Percentiles rank a stretch among this genome's conserved stretches.
Conservation (phyloP, 2,329 filamentous ascomycete species). For the Aspergillus transmontanensis region DNA sequence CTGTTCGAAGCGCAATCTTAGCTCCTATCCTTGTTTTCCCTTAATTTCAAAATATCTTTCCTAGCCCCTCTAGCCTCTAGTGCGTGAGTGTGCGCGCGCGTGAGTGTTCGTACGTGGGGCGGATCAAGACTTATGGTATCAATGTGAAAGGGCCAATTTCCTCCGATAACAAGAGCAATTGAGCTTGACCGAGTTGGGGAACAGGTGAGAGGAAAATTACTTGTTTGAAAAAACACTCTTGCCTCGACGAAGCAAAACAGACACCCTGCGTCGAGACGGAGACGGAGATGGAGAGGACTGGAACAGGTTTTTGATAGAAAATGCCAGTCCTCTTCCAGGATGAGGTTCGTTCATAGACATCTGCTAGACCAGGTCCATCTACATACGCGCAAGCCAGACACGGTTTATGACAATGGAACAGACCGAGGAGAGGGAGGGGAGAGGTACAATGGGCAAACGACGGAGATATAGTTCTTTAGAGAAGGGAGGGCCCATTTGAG, state of each 20-base stretch:
- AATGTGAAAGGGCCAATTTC: neutral
- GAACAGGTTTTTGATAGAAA: constrained; percentile 36
- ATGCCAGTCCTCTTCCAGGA: constrained; percentile 34
- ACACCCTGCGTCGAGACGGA: constrained; percentile 33
- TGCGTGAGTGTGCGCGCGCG: neutral
- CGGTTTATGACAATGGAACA: constrained; percentile 25
- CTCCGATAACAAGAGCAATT: neutral
- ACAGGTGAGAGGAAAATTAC: constrained; percentile 24
- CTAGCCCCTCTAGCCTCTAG: constrained; percentile 1
- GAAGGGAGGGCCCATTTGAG: constrained; percentile 25
- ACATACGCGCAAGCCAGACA: constrained; percentile 18
- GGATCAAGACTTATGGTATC: neutral
- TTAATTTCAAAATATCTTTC: constrained; percentile 5
- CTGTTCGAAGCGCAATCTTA: constrained; percentile 21
- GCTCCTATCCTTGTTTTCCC: constrained; percentile 9
- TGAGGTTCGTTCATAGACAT: constrained; percentile 40
- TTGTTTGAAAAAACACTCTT: constrained; percentile 37
- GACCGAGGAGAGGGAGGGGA: constrained; percentile 11
- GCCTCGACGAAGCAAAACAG: constrained; percentile 38
- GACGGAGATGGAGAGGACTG: constrained; percentile 31
- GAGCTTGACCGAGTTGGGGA: neutral
- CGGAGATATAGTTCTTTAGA: constrained; percentile 12
- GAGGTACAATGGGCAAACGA: constrained; percentile 9
- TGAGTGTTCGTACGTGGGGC: neutral
- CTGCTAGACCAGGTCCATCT: constrained; percentile 35